A percentile compares a stretch with the other conserved stretches of the same genome.
phyloP scores from a whole-genome alignment of 768 basidiomycete genomes.

The Tricholoma matsutake region DNA sequence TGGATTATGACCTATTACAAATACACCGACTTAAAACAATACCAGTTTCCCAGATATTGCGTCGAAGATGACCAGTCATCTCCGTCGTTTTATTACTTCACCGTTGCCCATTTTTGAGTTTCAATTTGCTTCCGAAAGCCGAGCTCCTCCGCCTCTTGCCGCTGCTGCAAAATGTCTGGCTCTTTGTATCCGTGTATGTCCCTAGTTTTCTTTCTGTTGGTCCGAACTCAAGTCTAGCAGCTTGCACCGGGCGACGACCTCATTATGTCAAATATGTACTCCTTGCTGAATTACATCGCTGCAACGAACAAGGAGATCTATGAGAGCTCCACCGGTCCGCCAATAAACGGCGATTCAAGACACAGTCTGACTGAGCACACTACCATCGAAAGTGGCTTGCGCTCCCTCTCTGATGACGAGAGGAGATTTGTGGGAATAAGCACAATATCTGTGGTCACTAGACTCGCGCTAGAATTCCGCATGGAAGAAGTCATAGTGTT shows the following conservation, averaged over 20 bases:
- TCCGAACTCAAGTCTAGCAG: conserved; percentile 34
- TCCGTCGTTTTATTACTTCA: conserved; percentile 85
- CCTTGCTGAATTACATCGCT: conserved; percentile 88
- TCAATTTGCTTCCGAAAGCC: conserved; percentile 69
- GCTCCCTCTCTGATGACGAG: conserved; percentile 78
- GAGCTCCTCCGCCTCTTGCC: conserved; percentile 72
- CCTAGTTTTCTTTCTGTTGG: not conserved
- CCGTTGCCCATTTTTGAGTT: conserved; percentile 88
- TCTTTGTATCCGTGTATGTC: conserved; percentile 75
- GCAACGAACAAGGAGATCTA: conserved; percentile 76
- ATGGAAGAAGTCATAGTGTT: conserved; percentile 65
- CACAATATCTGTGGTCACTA: conserved; percentile 88
- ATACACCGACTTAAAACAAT: not conserved
- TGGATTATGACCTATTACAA: not conserved
- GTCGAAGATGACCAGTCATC: conserved; percentile 65
- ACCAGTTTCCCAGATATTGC: conserved; percentile 81
- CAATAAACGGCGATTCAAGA: conserved; percentile 40
- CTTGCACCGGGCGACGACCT: conserved; percentile 85
- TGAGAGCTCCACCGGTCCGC: conserved; percentile 45
- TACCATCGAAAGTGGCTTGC: conserved; percentile 57
- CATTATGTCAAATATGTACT: conserved; percentile 95
- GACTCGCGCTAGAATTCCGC: conserved; percentile 82
- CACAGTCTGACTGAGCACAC: conserved; percentile 44
- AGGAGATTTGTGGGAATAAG: conserved; percentile 82
- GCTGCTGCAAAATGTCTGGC: conserved; percentile 91